These are phyloP conservation scores for Pholiota microspora DNA, from an alignment of 768 basidiomycete species.

Conservation along the genomic window DNA sequence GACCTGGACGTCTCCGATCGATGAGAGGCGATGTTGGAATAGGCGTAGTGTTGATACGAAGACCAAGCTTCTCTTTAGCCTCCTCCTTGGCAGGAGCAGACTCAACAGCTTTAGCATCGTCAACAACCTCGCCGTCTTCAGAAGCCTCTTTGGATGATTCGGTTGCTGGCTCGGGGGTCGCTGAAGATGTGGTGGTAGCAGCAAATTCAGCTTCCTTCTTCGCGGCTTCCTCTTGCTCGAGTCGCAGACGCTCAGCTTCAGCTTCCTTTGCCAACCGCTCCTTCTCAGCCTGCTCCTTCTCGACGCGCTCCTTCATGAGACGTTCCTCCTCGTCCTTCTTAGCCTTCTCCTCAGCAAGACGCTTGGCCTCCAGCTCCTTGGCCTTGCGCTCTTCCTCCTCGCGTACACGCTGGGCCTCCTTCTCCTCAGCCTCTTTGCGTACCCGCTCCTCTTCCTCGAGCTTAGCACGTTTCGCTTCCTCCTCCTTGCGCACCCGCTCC, in stretches of 20 bases:
- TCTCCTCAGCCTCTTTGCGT: constrained; percentile 44
- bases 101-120: constrained; percentile 17
- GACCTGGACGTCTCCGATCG: constrained; percentile 59
- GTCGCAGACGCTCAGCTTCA: constrained; percentile 33
- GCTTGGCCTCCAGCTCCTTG: constrained; percentile 35
- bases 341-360: constrained; percentile 30
- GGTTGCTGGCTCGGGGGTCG: constrained; percentile 29
- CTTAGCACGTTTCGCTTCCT: constrained; percentile 43
- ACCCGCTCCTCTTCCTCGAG: constrained; percentile 29
- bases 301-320: constrained; percentile 31
- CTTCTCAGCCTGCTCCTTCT: constrained; percentile 34
- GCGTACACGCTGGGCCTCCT: constrained; percentile 33
- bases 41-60: constrained; percentile 65
- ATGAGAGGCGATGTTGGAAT: constrained; percentile 31
- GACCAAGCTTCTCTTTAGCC: constrained; percentile 37
- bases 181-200: constrained; percentile 5
- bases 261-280: constrained; percentile 43
- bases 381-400: constrained; percentile 40
- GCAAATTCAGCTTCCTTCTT: constrained; percentile 22
- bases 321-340: constrained; percentile 48
- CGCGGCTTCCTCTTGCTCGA: constrained; percentile 42
- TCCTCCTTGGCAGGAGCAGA: constrained; percentile 36
- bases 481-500: constrained; percentile 32
- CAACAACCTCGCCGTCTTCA: constrained; percentile 24
- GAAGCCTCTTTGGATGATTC: constrained; percentile 23